Evolutionary conservation across 805 yeast genomes (phyloP), one percentile per base, ranked within the genome.

Genomic region (Brettanomyces bruxellensis): DNA sequence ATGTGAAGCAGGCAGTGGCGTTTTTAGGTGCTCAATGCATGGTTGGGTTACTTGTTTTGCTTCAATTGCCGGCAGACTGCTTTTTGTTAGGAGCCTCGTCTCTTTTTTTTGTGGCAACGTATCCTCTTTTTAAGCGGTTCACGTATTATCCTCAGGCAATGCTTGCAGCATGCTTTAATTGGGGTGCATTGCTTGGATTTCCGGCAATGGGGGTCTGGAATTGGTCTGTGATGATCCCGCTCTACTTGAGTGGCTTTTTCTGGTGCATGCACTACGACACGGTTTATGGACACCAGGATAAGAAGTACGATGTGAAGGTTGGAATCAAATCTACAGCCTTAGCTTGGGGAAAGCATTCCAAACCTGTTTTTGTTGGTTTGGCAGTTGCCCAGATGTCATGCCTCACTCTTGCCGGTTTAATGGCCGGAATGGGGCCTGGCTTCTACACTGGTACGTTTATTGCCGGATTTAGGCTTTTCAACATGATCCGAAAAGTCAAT

Each of bases 181-280:
- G 99, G 98, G 98, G 95, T 35, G 87, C 95, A 13, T 60, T 93
- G 37, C 66, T 93, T 30, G 99, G 98, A 0, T 91, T 86, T 66
- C 97, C 99, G 7, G 98, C 98, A 1, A 86, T 93, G 79, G 95
- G 95, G 0, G 78, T 91, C 3, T 75, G 91, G 75, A 76, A 83
- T 56, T 72, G 78, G 70, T 67, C 79, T 8, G 83, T 88, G 4
- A 90, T 90, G 79, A 67, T 78, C 3, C 87, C 96, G 0, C 68
- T 93, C 43, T 87, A 83, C 57, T 61, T 79, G 3, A 78, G 95
- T 14, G 81, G 88, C 41, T 84, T 81, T 59, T 72, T 83, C 46
- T 93, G 99, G 99, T 83, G 95, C 54, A 86, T 93, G 90, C 81
- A 82, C 45, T 93, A 93, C 65, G 99, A 93, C 64, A 88, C 99